Evolutionary conservation across 345 rosid genomes (phyloP), one percentile per base, ranked within the genome.

Genomic region (Brassica incana): DNA sequence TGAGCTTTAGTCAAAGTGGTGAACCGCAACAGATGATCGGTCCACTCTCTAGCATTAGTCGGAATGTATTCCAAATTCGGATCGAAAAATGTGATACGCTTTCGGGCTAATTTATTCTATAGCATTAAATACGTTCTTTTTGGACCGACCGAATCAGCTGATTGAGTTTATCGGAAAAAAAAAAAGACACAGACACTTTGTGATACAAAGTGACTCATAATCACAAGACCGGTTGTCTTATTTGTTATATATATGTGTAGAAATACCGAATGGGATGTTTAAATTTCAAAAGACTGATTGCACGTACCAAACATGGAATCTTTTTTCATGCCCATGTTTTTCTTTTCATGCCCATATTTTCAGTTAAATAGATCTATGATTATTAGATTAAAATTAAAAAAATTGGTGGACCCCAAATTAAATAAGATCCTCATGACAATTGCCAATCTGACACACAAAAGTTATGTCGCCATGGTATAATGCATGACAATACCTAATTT

Each of bases 401-500:
- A 18, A 0, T 10, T 64, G 25, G 67, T 72, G 73, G 81, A 72
- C 66, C 77, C 72, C 10, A 16, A 54, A 30, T 16, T 25, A 78
- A 65, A 65, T 66, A 56, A 56, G 72, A 78, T 72, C 72, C 62
- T 78, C 61, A 72, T 40, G 67, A 71, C 77, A 78, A 72, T 58
- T 78, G 73, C 67, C n/a, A 54, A 72, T 65, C 81, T 72, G 81
- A 78, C 81, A 72, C 81, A 72, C 65, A 14, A 35, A 72, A 78
- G 81, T 78, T 72, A 65, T 78, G 81, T 78, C 77, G 67, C 67
- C 59, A 72, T 72, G 67, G 68, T 27, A 72, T 48, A 27, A 65
- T 72, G 72, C 77, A 78, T 72, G 81, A 72, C 72, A 35, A 27
- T 35, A 77, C 70, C 65, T 40, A 9, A 40, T 8, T 40, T 35